These are phyloP conservation scores for Phyllosticta capitalensis DNA, from an alignment of 2,329 filamentous ascomycete genomes.

Conservation along the genomic window DNA sequence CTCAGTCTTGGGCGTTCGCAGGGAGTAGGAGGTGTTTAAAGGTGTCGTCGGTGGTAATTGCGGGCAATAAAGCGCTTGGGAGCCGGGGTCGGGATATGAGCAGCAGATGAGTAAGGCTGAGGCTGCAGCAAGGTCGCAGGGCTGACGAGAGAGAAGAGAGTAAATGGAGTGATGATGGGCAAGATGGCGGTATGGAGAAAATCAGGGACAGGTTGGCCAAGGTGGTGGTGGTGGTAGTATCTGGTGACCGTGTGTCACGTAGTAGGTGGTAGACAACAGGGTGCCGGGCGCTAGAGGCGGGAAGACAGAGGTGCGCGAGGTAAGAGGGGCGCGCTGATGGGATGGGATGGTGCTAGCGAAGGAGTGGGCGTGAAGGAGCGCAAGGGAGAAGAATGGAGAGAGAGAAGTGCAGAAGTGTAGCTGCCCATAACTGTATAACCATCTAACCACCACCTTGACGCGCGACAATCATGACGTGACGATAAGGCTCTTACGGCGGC, in stretches of 20 bases:
- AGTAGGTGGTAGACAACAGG: neutral
- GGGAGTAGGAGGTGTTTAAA: neutral
- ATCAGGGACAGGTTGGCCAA: neutral
- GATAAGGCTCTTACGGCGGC: neutral
- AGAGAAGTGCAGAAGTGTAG: neutral
- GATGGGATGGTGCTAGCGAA: neutral
- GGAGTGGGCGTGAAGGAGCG: neutral
- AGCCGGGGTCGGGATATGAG: slow-evolving; percentile 2
- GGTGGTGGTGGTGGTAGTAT: neutral
- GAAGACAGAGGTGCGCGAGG: neutral
- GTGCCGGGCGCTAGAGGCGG: neutral
- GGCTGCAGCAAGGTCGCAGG: neutral
- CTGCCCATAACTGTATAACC: too few relatives aligned
- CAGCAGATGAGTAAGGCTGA: slow-evolving; percentile 10
- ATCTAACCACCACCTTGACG: neutral
- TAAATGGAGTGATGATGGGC: neutral
- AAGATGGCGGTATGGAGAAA: neutral
- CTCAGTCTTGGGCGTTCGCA: neutral
- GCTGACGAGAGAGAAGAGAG: neutral
- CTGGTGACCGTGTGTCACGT: neutral
- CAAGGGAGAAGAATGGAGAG: neutral
- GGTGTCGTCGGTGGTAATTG: neutral
- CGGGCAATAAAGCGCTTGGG: neutral
- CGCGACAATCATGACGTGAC: neutral
- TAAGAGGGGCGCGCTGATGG: too few relatives aligned